Evolutionary conservation across 257 asterid genomes (phyloP), one percentile per base, ranked within the genome.

Genomic region (Linaria vulgaris): DNA sequence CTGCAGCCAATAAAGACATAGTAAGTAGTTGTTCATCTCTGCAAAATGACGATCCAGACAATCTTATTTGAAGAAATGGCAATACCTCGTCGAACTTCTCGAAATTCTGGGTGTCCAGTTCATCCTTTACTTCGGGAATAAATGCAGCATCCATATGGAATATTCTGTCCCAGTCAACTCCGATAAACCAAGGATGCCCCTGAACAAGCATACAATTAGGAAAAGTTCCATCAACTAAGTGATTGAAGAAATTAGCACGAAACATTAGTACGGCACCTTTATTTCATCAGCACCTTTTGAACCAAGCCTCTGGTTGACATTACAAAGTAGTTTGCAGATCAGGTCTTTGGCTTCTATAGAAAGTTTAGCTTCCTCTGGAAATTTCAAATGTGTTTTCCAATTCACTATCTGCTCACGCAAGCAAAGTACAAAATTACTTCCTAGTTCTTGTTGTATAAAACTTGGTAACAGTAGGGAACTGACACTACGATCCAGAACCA

Each of bases 1-100:
- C 95, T 91, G 92, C 74, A 55, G 68, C 58, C 58, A 9, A 43
- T 44, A 63, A 59, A 66, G 66, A 50, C 41, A 34, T 34, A 34
- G 41, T 34, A 34, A 69, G 61, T 48, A 53, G 31, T 19, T 34
- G 55, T 34, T 72, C 23, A 64, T 72, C 71, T 49, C 27, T 46
- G 11, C 45, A 44, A 0, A 10, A 37, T 19, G 70, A 27, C 3
- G 39, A 22, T 17, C 19, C 15, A 47, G 69, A 50, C 41, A 54
- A 61, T 27, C 41, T 20, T 31, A 27, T 47, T 27, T 56, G 55
- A n/a, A 60, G 41, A 53, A 13, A 55, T 24, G 57, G 5, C 51
- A 37, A 46, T 72, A 91, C 98, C 90, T 91, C 96, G 21, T 91
- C 98, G 60, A 91, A 91, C 74, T 91, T 91, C 76, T 91, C 98